Base-by-base conservation (phyloP, 2,329 filamentous ascomycete species). In the Venturia aucupariae region DNA sequence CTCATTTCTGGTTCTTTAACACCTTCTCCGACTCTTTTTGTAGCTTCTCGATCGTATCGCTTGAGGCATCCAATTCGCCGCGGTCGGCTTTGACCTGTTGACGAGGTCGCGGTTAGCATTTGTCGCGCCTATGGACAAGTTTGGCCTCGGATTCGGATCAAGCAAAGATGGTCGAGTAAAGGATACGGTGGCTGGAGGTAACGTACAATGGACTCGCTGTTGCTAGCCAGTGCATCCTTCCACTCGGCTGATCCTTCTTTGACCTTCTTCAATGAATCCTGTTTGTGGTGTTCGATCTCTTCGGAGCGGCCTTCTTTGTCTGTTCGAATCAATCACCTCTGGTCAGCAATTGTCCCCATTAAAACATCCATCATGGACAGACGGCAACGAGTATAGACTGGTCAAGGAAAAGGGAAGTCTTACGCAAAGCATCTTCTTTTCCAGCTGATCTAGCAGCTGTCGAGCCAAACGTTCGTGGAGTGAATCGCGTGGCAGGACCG, bases 181-280 rank as follows among this genome's bases (percentile, higher is more conserved):
- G 46, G 32, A 39, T 2, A 27, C 8, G 60, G 42, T 51, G 61
- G 22, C 38, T 24, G 22, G 41, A 27, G 19, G n/a, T 54, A 65
- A 75, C 82, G 68, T 77, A 94, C 81, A 69, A 84, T 85, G 74
- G 90, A 89, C 79, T 95, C 90, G 75, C 87, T 90, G 75, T 90
- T 85, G 61, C 86, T 89, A 3, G 90, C 90, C 61, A 95, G 80
- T 73, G 88, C 86, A 27, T 87, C 81, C 77, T 89, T 88, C 90
- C 90, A 94, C 72, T 90, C 82, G 63, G 81, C 87, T 73, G 84
- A 82, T 66, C 89, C 90, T 46, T 82, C 76, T 69, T 80, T 78
- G 74, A 76, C 74, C 66, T 75, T 75, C 66, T 76, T 74, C 66
- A 83, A 65, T 64, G 79, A 77, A n/a, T 87, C 85, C 66, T 90